Conservation (phyloP, 768 basidiomycete genomes). For the Sarcomyxa edulis region DNA sequence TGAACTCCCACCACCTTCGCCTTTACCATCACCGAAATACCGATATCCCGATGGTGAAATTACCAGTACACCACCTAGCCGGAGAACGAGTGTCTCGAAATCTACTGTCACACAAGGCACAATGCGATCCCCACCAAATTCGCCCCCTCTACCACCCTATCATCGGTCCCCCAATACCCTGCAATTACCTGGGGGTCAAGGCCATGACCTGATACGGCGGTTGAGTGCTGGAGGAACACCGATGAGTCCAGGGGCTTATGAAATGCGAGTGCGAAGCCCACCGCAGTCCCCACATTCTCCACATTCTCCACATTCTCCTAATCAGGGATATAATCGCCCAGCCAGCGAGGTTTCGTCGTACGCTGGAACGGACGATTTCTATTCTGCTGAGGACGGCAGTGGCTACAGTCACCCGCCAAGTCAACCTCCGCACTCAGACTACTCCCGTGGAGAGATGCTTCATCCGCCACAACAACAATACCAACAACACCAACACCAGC, state of each 20-base stretch:
- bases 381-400: slow-evolving; percentile 6
- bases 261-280: slow-evolving; percentile 33
- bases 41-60: slow-evolving; percentile 40
- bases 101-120: slow-evolving; percentile 27
- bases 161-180: slow-evolving; percentile 12
- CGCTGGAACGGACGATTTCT: no score
- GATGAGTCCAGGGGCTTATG: slow-evolving; percentile 23
- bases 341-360: no score
- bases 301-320: no score
- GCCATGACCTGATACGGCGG: slow-evolving; percentile 8
- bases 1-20: slow-evolving; percentile 60
- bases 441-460: no score
- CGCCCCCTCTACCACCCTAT: slow-evolving; percentile 20
- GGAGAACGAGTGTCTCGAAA: no score
- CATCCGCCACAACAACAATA: no score
- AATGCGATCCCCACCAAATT: slow-evolving; percentile 11
- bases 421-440: no score
- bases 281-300: no score
- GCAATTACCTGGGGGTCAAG: slow-evolving; percentile 15
- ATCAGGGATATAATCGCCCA: no score
- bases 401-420: no score
- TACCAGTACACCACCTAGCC: slow-evolving; percentile 36
- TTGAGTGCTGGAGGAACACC: slow-evolving; percentile 10
- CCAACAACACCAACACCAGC: no score
- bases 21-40: slow-evolving; percentile 48